Conservation (phyloP, 2,329 filamentous ascomycete species). For the Cladosporium sp. region DNA sequence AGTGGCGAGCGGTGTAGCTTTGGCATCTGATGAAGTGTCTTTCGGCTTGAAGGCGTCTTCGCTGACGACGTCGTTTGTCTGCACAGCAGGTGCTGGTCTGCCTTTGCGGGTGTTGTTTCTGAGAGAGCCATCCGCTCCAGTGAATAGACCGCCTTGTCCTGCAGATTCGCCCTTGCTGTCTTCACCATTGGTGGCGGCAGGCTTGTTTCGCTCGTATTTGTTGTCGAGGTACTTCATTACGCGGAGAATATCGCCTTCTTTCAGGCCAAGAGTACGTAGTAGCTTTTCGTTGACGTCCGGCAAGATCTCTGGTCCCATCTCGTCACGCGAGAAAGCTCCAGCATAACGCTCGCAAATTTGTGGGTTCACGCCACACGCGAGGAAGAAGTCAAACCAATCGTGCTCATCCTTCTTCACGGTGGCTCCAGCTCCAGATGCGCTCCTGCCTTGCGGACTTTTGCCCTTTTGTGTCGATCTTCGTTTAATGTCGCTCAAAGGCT, state of each 20-base stretch:
- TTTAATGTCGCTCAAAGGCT: conserved; percentile 81
- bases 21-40: conserved; percentile 43
- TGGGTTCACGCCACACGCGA: conserved; percentile 86
- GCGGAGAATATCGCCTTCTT: conserved; percentile 94
- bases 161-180: conserved; percentile 30
- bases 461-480: conserved; percentile 48
- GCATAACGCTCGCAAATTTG: conserved; percentile 94
- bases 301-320: conserved; percentile 91
- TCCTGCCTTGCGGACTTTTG: conserved; percentile 43
- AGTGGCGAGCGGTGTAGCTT: conserved; percentile 51
- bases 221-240: conserved; percentile 86
- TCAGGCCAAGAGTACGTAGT: conserved; percentile 83
- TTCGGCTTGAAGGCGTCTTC: conserved; percentile 77
- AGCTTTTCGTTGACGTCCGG: conserved; percentile 84
- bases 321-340: conserved; percentile 83
- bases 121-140: conserved; percentile 84
- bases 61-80: conserved; percentile 83
- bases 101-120: conserved; percentile 94
- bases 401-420: conserved; percentile 74
- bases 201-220: conserved; percentile 67
- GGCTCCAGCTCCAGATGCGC: conserved; percentile 53
- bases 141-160: conserved; percentile 70
- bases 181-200: conserved; percentile 46
- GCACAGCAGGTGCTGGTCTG: conserved; percentile 80
- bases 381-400: conserved; percentile 99